These are phyloP conservation scores for Oehlia diaphana DNA, from an alignment of 192 early-diverging fungal species.

Conservation along the genomic window DNA sequence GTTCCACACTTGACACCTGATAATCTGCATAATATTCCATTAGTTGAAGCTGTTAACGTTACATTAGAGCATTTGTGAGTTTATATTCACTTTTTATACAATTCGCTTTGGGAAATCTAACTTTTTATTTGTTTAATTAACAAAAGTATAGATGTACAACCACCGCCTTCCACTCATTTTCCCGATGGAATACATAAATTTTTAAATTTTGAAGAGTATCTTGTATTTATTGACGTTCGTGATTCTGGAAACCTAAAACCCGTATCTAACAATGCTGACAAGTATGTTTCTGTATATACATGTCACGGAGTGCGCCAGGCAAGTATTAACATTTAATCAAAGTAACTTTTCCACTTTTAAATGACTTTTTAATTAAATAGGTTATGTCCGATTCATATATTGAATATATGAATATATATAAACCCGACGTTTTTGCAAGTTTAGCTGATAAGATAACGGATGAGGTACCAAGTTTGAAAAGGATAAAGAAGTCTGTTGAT, in stretches of 20 bases:
- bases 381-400: conserved; percentile 45
- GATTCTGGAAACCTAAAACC: conserved; percentile 43
- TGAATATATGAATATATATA: conserved; percentile 41
- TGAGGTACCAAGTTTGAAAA: conserved; percentile 39
- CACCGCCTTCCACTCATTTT: conserved; percentile 40
- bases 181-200: conserved; percentile 48
- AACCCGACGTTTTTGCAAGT: conserved; percentile 46
- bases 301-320: conserved; percentile 54
- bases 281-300: conserved; percentile 49
- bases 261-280: conserved; percentile 49
- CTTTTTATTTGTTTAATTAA: not conserved
- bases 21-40: conserved; percentile 42
- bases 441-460: conserved; percentile 49
- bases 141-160: conserved; percentile 19
- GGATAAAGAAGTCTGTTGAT: conserved; percentile 48
- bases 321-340: not conserved
- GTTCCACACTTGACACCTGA: conserved; percentile 59
- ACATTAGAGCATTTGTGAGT: conserved; percentile 48
- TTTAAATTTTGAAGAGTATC: conserved; percentile 44
- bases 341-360: not conserved
- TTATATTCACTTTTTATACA: not conserved
- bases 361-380: not conserved
- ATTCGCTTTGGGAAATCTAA: not conserved
- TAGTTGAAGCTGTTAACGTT: conserved; percentile 43
- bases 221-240: conserved; percentile 51